Base-by-base conservation (phyloP, 2,329 filamentous ascomycete species). In the Myriosclerotinia scirpicola region DNA sequence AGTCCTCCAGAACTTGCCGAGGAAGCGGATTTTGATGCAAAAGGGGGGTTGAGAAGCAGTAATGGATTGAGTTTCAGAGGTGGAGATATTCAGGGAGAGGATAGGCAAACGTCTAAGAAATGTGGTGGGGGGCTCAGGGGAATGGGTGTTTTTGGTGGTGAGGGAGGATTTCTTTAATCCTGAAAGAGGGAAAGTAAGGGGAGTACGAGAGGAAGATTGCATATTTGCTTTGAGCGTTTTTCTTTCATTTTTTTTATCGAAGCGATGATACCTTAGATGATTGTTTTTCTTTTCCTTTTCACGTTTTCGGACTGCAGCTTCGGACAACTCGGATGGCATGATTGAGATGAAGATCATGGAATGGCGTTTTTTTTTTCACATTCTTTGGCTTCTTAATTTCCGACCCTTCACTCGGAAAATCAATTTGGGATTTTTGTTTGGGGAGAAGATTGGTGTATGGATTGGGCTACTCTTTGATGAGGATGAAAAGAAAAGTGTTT, bases 281-380 rank as follows among this genome's bases (percentile, higher is more conserved):
- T 20, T 11, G 12, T 46, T 59, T 46, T 11, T 44, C 42, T 46
- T 34, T 46, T 34, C 30, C 6, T 34, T 34, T 34, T 34, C 5
- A 34, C 30, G 30, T 34, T 34, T 34, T 59, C 11, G 5, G 40
- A 46, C 38, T 34, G 42, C 5, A 34, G 55, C 26, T 59, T 1
- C 34, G 40, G 40, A 26, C 26, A 59, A 59, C 55, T 46, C 40
- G 15, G 40, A 34, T 46, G 55, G 46, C 40, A 58, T 58, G 55
- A 58, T 30, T 58, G 55, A 58, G 55, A 58, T 34, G 55, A 46
- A 58, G 17, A 34, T 58, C 55, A 58, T 30, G 55, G 55, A 44
- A 46, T 58, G 55, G 55, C 55, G 55, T 58, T 46, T 44, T 34
- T 26, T 26, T 26, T 34, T 34, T 34, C 30, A 34, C 30, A 44